These are phyloP conservation scores for Rhodomyrtus tomentosa DNA, from an alignment of 345 rosid genomes.

Conservation along the genomic window DNA sequence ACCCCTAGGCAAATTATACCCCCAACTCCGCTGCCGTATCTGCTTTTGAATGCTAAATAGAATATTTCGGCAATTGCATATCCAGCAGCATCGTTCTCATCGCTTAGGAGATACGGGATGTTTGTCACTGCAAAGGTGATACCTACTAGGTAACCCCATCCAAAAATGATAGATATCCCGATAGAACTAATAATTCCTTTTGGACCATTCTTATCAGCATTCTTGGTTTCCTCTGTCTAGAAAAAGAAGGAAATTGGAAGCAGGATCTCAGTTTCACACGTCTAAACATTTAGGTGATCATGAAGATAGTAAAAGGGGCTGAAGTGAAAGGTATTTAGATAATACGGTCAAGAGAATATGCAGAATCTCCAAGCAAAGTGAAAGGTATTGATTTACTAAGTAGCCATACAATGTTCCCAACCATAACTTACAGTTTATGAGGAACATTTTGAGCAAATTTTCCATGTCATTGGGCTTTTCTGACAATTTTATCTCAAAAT, in stretches of 20 bases:
- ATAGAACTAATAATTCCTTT: constrained; percentile 80
- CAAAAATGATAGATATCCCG: constrained; percentile 80
- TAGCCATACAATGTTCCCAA: neutral
- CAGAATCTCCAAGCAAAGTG: neutral
- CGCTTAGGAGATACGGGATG: constrained; percentile 61
- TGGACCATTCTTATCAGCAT: constrained; percentile 87
- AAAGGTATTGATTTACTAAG: neutral
- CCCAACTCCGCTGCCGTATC: constrained; percentile 82
- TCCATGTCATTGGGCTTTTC: neutral
- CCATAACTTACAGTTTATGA: neutral
- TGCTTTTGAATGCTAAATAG: constrained; percentile 66
- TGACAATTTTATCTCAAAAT: neutral
- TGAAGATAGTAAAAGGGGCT: neutral
- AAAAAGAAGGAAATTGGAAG: neutral
- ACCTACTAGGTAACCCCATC: constrained; percentile 91
- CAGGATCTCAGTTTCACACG: neutral
- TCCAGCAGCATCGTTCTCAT: constrained; percentile 77
- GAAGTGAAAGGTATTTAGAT: neutral
- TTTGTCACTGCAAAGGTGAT: constrained; percentile 79
- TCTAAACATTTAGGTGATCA: neutral
- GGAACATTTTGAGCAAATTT: neutral
- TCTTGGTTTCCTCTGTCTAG: constrained; percentile 92
- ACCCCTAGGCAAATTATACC: constrained; percentile 86
- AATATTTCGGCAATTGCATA: constrained; percentile 89
- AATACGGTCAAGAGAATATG: neutral